Evolutionary conservation across 495 filamentous ascomycete genomes (phyloP), one percentile per base, ranked within the genome.

Genomic region (Podospora fimiseda): DNA sequence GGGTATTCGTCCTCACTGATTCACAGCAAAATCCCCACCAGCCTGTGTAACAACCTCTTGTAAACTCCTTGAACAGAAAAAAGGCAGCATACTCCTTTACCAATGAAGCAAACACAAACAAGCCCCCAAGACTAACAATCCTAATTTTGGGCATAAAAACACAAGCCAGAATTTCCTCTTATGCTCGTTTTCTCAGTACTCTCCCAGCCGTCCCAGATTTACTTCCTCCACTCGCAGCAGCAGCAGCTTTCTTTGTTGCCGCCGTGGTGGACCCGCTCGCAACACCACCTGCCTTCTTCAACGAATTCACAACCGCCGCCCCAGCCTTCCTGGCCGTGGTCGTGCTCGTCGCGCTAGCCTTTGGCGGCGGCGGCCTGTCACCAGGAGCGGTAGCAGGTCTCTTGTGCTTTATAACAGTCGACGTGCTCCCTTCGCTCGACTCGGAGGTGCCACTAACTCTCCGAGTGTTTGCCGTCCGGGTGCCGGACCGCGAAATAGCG

Each of bases 181-280:
- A 79, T 21, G 57, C 67, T 53, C 77, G 68, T 64, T 79, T 81
- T 51, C 78, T 68, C 44, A 81, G 55, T 11, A 74, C 73, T 55
- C 78, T 73, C 11, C 70, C 67, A 3, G 63, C 60, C 13, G 60
- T 53, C 13, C 9, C 48, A 9, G 49, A 22, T 18, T 3, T 51
- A 5, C 43, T 39, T 9, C 40, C 43, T 13, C 53, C 48, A 2
- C 62, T 57, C 23, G 67, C 62, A 5, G 66, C 58, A 50, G 74
- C 76, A 60, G 68, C 74, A 19, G 60, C 60, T n/a, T 65, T 59
- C 20, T 61, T 67, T 11, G 61, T 63, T 6, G 54, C 51, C 14
- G 47, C 64, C 14, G 58, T 59, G 47, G 68, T 64, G 51, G 66
- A 71, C 21, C 70, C 60, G 11, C 67, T 27, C 15, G 58, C 16